Conservation (phyloP, 2,329 filamentous ascomycete genomes). For the Calonectria honghensis region DNA sequence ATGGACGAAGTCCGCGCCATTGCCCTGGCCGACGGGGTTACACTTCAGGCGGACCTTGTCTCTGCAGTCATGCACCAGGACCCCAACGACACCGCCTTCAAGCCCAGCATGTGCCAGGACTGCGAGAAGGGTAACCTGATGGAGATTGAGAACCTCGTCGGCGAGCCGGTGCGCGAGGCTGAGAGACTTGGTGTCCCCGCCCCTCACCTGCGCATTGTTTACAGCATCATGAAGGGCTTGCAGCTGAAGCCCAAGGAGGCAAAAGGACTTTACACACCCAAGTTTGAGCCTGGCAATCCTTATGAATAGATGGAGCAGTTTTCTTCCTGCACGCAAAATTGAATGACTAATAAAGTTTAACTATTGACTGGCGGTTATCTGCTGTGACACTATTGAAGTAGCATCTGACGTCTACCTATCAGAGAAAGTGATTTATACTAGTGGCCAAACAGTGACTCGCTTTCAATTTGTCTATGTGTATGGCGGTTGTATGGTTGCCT, state of each 20-base stretch:
- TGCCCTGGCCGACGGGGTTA: slow-evolving; percentile 64
- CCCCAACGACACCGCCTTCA: slow-evolving; percentile 68
- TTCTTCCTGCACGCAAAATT: neutral
- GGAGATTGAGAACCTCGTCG: slow-evolving; percentile 72
- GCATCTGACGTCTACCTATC: neutral
- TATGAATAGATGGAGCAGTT: slow-evolving; percentile 36
- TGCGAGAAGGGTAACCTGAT: slow-evolving; percentile 63
- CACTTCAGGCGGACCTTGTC: slow-evolving; percentile 65
- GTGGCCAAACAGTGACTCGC: neutral
- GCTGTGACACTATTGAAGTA: no score
- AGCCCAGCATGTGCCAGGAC: slow-evolving; percentile 74
- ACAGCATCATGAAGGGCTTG: slow-evolving; percentile 67
- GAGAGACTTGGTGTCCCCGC: slow-evolving; percentile 66
- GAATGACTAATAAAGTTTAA: neutral
- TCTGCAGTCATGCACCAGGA: slow-evolving; percentile 73
- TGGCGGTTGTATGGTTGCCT: neutral
- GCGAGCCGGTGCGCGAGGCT: slow-evolving; percentile 70
- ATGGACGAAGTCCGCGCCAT: slow-evolving; percentile 72
- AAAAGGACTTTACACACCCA: slow-evolving; percentile 58
- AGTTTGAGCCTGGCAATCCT: slow-evolving; percentile 51
- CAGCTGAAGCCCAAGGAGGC: slow-evolving; percentile 69
- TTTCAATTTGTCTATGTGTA: neutral
- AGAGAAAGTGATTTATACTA: neutral
- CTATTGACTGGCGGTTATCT: no score
- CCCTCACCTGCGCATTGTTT: slow-evolving; percentile 69